A percentile compares a stretch with the other conserved stretches of the same genome.
Conservation (phyloP, 345 rosid genomes). For the Citrus hindsii region DNA sequence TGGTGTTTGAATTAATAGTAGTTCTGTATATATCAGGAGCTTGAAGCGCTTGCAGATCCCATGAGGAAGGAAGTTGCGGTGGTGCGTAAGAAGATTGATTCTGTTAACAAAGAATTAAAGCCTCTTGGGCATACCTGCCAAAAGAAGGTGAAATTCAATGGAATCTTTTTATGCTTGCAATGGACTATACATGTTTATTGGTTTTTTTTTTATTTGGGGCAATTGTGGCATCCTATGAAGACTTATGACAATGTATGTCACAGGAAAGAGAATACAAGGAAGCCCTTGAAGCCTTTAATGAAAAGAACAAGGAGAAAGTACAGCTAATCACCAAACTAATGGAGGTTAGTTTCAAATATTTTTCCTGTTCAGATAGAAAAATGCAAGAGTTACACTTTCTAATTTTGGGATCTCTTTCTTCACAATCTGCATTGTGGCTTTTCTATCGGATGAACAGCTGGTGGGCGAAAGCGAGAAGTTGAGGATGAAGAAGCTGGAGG, state of each 20-base stretch:
- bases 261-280: constrained; percentile 94
- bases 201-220: not conserved
- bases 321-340: constrained; percentile 82
- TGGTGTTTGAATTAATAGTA: constrained; percentile 9
- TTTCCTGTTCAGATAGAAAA: not conserved
- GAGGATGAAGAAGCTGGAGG: constrained; percentile 89
- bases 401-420: not conserved
- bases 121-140: constrained; percentile 80
- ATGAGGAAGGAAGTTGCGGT: constrained; percentile 89
- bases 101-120: constrained; percentile 90
- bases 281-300: constrained; percentile 72
- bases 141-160: constrained; percentile 62
- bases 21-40: constrained; percentile 59
- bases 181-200: not conserved
- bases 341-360: constrained; percentile 55
- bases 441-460: constrained; percentile 46
- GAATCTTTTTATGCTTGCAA: not conserved
- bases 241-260: constrained; percentile 1
- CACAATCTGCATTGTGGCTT: not conserved
- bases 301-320: constrained; percentile 84
- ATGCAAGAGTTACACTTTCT: not conserved
- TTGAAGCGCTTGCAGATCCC: constrained; percentile 89
- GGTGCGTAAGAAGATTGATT: constrained; percentile 86
- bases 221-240: not conserved
- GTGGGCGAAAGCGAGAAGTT: constrained; percentile 75